Evolutionary conservation across 225 moss, liverwort and hornwort species (phyloP).

Genomic region (Pleurozium schreberi): DNA sequence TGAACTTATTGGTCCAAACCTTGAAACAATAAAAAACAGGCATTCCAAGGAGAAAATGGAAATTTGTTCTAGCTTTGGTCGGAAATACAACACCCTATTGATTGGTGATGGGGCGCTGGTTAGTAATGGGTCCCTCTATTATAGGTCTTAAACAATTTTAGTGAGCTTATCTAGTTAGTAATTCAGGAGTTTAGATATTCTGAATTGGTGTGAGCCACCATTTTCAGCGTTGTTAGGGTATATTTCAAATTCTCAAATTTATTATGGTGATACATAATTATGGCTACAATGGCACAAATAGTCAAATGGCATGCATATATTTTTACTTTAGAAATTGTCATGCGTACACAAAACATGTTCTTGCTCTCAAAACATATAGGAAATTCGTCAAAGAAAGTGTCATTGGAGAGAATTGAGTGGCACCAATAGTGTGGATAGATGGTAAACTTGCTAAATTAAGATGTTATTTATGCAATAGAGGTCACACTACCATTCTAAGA

Average conservation of each 20-base stretch:
- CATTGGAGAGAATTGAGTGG: neutral
- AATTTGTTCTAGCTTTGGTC: too few relatives aligned
- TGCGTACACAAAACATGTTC: neutral
- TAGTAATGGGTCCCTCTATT: too few relatives aligned
- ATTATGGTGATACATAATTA: neutral
- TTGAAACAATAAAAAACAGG: too few relatives aligned
- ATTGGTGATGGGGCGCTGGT: too few relatives aligned
- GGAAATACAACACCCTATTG: too few relatives aligned
- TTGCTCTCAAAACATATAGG: too few relatives aligned
- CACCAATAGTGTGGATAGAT: accelerated
- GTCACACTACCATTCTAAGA: too few relatives aligned
- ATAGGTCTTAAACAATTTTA: neutral
- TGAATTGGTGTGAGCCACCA: too few relatives aligned
- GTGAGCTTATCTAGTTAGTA: neutral
- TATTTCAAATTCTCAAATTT: too few relatives aligned
- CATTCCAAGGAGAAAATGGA: too few relatives aligned
- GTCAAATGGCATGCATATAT: neutral
- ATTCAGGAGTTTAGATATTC: neutral
- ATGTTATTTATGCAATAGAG: accelerated
- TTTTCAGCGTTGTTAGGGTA: too few relatives aligned
- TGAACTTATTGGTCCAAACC: too few relatives aligned
- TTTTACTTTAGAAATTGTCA: neutral
- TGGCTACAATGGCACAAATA: neutral
- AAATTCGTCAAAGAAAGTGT: neutral
- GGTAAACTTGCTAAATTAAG: neutral